Evolutionary conservation across 805 yeast species (phyloP).

Genomic region (Saturnispora bothae): DNA sequence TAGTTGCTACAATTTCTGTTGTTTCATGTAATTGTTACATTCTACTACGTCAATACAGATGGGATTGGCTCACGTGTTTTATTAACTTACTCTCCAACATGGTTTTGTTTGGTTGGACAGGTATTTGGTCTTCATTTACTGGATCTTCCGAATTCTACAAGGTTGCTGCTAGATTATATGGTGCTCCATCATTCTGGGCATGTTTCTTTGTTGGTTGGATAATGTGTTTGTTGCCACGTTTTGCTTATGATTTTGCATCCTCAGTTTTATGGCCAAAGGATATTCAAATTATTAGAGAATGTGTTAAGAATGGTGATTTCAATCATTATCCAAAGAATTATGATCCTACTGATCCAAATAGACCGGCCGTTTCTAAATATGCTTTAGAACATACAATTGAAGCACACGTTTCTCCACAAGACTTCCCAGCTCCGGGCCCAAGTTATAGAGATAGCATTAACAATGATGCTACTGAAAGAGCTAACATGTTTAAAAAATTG

Average conservation of each 20-base stretch:
- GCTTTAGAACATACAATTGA: conserved; percentile 26
- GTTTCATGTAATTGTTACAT: conserved; percentile 59
- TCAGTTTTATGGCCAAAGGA: conserved; percentile 52
- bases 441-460: conserved; percentile 27
- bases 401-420: conserved; percentile 12
- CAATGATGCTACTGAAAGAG: conserved; percentile 28
- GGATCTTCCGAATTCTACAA: conserved; percentile 53
- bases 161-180: conserved; percentile 55
- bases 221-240: conserved; percentile 57
- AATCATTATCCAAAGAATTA: conserved; percentile 54
- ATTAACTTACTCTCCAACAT: conserved; percentile 49
- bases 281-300: conserved; percentile 64
- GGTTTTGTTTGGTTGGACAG: conserved; percentile 65
- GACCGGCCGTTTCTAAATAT: conserved; percentile 42
- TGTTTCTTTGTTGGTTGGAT: conserved; percentile 54
- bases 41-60: conserved; percentile 57
- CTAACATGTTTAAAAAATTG: conserved; percentile 30
- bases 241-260: conserved; percentile 44
- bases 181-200: conserved; percentile 56
- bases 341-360: conserved; percentile 74
- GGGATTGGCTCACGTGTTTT: conserved; percentile 68
- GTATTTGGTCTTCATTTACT: conserved; percentile 56
- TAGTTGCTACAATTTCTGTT: conserved; percentile 57
- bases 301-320: conserved; percentile 56
- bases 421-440: conserved; percentile 12